A percentile compares a stretch with the other conserved stretches of the same genome.
Evolutionary conservation across 2,329 filamentous ascomycete genomes (phyloP).

Genomic region (Calonectria ilicicola): DNA sequence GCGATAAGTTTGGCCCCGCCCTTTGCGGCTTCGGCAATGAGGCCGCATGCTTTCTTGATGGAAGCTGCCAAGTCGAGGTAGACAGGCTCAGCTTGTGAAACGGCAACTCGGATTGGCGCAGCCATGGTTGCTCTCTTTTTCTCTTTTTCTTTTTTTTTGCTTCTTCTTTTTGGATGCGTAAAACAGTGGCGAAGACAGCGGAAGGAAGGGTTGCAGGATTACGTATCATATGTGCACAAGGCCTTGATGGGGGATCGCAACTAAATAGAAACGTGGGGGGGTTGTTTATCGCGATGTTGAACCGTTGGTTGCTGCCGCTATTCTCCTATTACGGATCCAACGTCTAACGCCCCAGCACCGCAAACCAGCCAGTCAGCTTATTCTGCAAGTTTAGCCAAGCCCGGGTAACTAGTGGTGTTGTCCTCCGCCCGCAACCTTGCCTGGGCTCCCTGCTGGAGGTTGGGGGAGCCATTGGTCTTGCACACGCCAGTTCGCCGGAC

Average conservation of each 20-base stretch:
- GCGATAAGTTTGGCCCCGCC: conserved; percentile 66
- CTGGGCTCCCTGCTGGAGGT: background rate
- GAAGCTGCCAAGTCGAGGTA: conserved; percentile 38
- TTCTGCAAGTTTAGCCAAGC: background rate
- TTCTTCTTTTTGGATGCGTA: background rate
- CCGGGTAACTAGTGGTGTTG: background rate
- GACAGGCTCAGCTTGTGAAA: conserved; percentile 43
- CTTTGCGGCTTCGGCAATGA: conserved; percentile 38
- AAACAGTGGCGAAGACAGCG: background rate
- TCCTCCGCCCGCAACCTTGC: background rate
- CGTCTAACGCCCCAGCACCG: too few species aligned
- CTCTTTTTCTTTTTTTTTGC: background rate
- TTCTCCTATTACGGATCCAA: background rate
- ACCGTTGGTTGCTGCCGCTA: background rate
- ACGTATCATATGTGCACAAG: background rate
- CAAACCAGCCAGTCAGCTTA: background rate
- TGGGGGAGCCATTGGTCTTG: background rate
- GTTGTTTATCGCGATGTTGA: background rate
- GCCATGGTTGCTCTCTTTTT: conserved; percentile 20
- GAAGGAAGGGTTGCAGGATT: background rate
- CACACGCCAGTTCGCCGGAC: background rate
- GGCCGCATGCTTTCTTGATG: conserved; percentile 39
- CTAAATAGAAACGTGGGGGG: conserved; percentile 3
- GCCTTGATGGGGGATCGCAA: background rate
- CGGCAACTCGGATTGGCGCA: conserved; percentile 33